Evolutionary conservation across 768 basidiomycete species (phyloP).

Genomic region (Leccinum pellstonianum): DNA sequence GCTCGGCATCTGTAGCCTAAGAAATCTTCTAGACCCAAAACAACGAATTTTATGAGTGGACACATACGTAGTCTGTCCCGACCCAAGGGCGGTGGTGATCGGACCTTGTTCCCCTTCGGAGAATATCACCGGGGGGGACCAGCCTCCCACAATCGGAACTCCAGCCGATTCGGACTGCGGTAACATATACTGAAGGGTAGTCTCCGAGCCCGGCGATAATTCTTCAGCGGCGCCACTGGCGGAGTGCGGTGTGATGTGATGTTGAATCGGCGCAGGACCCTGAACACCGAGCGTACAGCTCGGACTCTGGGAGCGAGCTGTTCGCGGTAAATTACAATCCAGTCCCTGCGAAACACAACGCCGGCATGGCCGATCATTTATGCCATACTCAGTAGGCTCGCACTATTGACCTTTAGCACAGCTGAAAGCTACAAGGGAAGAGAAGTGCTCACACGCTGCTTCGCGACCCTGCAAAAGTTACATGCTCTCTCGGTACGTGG

Average conservation of each 20-base stretch:
- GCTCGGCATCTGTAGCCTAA: constrained; percentile 8
- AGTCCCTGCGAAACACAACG: constrained; percentile 19
- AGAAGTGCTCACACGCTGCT: constrained; percentile 17
- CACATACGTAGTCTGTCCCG: constrained; percentile 15
- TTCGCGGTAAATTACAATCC: constrained; percentile 15
- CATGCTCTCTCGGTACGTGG: constrained; percentile 19
- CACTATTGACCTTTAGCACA: constrained; percentile 19
- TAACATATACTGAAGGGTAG: constrained; percentile 1
- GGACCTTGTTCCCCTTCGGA: constrained; percentile 9
- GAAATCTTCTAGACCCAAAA: background rate
- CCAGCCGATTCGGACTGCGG: constrained; percentile 9
- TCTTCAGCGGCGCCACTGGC: constrained; percentile 10
- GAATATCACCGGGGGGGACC: background rate
- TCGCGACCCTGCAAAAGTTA: constrained; percentile 18
- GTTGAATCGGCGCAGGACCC: constrained; percentile 8
- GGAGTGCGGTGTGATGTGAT: background rate
- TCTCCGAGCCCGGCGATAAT: constrained; percentile 1
- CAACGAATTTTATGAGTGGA: background rate
- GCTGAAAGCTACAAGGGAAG: background rate
- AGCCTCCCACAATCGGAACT: constrained; percentile 1
- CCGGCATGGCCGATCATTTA: constrained; percentile 19
- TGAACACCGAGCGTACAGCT: constrained; percentile 10
- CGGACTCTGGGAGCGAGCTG: constrained; percentile 25
- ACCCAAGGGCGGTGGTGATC: background rate
- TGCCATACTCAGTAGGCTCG: constrained; percentile 16